These are phyloP conservation scores for Vishniacozyma victoriae DNA, from an alignment of 768 basidiomycete genomes.

Conservation along the genomic window DNA sequence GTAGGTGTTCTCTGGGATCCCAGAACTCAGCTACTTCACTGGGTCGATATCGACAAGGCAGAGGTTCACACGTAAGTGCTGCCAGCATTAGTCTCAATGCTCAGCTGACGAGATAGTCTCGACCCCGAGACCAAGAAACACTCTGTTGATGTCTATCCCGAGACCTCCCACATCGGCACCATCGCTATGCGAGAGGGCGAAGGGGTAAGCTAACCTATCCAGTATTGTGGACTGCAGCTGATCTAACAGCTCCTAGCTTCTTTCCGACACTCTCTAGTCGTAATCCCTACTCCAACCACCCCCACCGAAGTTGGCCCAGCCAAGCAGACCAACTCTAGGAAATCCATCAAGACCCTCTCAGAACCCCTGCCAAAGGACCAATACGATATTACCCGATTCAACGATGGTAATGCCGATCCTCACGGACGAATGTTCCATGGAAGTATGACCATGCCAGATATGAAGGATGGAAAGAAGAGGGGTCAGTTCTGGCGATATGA, in stretches of 20 bases:
- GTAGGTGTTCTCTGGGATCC: conserved; percentile 43
- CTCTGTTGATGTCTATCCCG: conserved; percentile 35
- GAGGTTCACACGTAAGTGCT: conserved; percentile 36
- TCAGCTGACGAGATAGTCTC: conserved; percentile 11
- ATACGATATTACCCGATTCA: conserved; percentile 31
- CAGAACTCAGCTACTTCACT: conserved; percentile 33
- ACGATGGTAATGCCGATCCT: conserved; percentile 41
- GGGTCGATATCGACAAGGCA: conserved; percentile 37
- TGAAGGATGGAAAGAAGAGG: conserved; percentile 8
- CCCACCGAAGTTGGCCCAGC: conserved; percentile 17
- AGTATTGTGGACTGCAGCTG: neutral
- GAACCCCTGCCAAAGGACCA: conserved; percentile 7
- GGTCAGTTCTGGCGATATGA: conserved; percentile 33
- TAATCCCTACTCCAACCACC: conserved; percentile 24
- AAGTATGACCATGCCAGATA: conserved; percentile 20
- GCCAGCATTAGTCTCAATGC: neutral
- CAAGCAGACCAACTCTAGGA: conserved; percentile 5
- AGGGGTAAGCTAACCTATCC: conserved; percentile 4
- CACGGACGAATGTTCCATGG: conserved; percentile 36
- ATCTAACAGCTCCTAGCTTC: conserved; percentile 31
- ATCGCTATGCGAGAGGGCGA: conserved; percentile 20
- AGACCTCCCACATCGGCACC: conserved; percentile 19
- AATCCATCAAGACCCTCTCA: conserved; percentile 20
- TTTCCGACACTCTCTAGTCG: conserved; percentile 23
- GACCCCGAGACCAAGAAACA: conserved; percentile 33